Evolutionary conservation across 1,139 yeast species (phyloP).

Genomic region (Diutina catenulata): DNA sequence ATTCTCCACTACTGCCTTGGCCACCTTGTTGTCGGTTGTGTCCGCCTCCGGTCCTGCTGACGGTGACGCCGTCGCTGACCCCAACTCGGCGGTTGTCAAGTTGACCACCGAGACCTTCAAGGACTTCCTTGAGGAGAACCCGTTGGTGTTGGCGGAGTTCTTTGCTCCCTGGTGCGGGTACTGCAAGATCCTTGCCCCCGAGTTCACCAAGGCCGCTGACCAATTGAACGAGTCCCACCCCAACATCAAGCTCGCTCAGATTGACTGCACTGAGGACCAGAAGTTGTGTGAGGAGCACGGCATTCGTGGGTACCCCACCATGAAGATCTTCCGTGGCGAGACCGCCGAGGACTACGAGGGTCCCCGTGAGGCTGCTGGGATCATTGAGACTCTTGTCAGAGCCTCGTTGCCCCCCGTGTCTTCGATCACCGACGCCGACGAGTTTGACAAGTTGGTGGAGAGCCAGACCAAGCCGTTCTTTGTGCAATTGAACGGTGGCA

Average conservation of each 20-base stretch:
- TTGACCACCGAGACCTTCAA: constrained; percentile 52
- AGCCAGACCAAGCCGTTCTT: constrained; percentile 2
- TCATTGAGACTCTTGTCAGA: constrained; percentile 68
- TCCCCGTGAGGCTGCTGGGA: constrained; percentile 71
- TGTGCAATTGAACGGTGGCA: not conserved
- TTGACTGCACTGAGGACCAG: constrained; percentile 85
- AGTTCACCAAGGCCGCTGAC: constrained; percentile 79
- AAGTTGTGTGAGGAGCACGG: constrained; percentile 67
- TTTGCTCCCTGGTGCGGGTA: constrained; percentile 99
- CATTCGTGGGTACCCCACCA: constrained; percentile 85
- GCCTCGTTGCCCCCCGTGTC: constrained; percentile 76
- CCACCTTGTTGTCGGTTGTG: constrained; percentile 7
- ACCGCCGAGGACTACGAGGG: constrained; percentile 60
- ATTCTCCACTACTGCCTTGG: constrained; percentile 1
- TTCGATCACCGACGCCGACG: constrained; percentile 33
- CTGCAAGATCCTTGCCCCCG: constrained; percentile 91
- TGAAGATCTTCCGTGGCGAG: constrained; percentile 58
- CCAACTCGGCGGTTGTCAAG: constrained; percentile 81
- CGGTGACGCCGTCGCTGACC: constrained; percentile 62
- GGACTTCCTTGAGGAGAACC: constrained; percentile 55
- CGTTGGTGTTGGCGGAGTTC: constrained; percentile 85
- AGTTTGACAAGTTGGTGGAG: constrained; percentile 16
- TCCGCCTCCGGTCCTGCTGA: constrained; percentile 30
- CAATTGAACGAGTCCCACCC: constrained; percentile 43
- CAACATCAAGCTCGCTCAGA: constrained; percentile 71